phyloP scores from a whole-genome alignment of 2,329 filamentous ascomycete genomes.

The Stachybotrys chlorohalonatus region DNA sequence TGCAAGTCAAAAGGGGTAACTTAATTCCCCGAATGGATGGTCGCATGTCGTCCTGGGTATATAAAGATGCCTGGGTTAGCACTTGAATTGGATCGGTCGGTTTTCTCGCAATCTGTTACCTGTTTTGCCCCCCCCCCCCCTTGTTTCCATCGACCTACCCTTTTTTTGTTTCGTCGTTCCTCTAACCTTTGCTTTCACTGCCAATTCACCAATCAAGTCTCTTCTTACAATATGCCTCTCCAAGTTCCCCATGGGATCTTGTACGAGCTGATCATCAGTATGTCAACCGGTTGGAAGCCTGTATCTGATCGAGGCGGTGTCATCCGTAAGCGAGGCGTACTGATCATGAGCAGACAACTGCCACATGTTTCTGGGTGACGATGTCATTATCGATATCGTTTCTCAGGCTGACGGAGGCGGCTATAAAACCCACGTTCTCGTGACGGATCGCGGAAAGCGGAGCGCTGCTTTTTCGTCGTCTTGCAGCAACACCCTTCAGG shows the following conservation, averaged over 20 bases:
- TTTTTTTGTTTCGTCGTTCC: too few species aligned
- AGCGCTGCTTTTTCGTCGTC: conserved; percentile 23
- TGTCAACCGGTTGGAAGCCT: background rate
- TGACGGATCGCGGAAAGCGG: conserved; percentile 14
- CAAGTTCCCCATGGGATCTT: background rate
- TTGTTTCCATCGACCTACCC: too few species aligned
- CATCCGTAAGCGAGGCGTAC: background rate
- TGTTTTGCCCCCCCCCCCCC: too few species aligned
- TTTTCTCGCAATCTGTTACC: too few species aligned
- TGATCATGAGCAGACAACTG: conserved; percentile 15
- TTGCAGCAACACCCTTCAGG: conserved; percentile 15
- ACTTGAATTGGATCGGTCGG: too few species aligned
- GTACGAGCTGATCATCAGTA: background rate
- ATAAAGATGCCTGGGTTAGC: too few species aligned
- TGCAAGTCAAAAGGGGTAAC: too few species aligned
- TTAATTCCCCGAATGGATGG: too few species aligned
- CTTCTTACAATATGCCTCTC: background rate
- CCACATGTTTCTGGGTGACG: conserved; percentile 11
- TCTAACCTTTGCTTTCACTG: too few species aligned
- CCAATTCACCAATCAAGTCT: too few species aligned
- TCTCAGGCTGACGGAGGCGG: conserved; percentile 11
- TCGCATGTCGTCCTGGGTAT: too few species aligned
- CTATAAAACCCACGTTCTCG: conserved; percentile 15
- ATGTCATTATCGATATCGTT: conserved; percentile 12
- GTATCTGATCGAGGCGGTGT: background rate